Conservation (phyloP, 257 asterid genomes). For the Jaltomata sinuosa region DNA sequence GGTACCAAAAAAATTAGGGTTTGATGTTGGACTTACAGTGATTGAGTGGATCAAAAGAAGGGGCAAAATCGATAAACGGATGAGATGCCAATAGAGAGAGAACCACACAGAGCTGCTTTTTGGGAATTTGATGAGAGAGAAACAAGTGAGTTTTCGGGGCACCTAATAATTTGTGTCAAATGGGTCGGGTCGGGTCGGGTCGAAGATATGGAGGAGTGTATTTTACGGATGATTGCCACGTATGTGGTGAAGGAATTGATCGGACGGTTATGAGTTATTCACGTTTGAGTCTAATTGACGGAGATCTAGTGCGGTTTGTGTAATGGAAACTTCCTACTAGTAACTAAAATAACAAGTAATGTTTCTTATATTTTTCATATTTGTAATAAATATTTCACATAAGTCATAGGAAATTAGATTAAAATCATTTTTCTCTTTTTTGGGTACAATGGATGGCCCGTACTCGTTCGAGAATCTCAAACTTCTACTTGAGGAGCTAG, state of each 20-base stretch:
- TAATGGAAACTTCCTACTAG: neutral
- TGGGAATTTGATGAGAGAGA: conserved; percentile 12
- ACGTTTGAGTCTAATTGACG: neutral
- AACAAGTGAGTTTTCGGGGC: conserved; percentile 7
- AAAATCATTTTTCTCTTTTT: too few relatives aligned
- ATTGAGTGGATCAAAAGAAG: conserved; percentile 25
- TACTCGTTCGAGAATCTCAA: too few relatives aligned
- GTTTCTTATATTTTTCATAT: neutral
- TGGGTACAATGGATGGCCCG: too few relatives aligned
- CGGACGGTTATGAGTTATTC: neutral
- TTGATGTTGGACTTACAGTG: conserved; percentile 32
- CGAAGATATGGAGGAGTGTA: neutral
- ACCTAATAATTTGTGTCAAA: neutral
- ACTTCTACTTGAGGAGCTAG: too few relatives aligned
- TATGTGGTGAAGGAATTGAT: neutral
- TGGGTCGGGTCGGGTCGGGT: neutral
- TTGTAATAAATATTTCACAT: neutral
- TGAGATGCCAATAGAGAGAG: conserved; percentile 19
- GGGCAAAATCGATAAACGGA: conserved; percentile 19
- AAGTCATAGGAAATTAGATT: neutral
- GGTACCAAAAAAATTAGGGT: neutral
- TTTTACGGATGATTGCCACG: neutral
- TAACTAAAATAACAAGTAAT: neutral
- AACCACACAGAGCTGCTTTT: conserved; percentile 16
- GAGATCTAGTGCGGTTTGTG: neutral